A percentile compares a stretch with the other conserved stretches of the same genome.
Conservation (phyloP, 2,329 filamentous ascomycete genomes). For the Hypomyces perniciosus region DNA sequence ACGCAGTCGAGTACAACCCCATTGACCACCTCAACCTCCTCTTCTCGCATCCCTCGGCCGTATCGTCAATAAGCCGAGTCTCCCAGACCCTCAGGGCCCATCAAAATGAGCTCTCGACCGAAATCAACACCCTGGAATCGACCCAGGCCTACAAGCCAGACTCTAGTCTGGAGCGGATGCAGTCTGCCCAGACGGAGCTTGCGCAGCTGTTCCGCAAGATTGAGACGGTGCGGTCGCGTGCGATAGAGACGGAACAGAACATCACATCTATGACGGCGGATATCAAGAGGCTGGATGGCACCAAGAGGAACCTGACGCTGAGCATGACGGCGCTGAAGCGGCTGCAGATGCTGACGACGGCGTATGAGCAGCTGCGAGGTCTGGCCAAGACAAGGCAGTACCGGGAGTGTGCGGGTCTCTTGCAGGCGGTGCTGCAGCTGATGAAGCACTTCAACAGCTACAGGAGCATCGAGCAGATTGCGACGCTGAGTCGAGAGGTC, state of each 20-base stretch:
- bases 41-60: constrained; percentile 82
- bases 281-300: constrained; percentile 94
- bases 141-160: constrained; percentile 79
- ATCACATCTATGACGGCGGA: constrained; percentile 99
- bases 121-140: constrained; percentile 68
- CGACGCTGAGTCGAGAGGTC: constrained; percentile 84
- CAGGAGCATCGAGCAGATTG: constrained; percentile 95
- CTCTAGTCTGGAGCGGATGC: constrained; percentile 85
- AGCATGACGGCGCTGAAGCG: constrained; percentile 98
- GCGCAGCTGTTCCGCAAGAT: constrained; percentile 90
- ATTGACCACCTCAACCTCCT: constrained; percentile 89
- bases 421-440: constrained; percentile 93
- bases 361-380: constrained; percentile 90
- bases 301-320: constrained; percentile 90
- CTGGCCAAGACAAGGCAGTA: constrained; percentile 85
- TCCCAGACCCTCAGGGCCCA: constrained; percentile 67
- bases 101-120: constrained; percentile 73
- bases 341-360: constrained; percentile 96
- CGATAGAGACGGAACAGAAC: constrained; percentile 85
- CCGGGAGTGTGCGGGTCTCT: constrained; percentile 83
- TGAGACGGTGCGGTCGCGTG: constrained; percentile 82
- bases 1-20: constrained; percentile 73
- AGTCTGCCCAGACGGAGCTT: constrained; percentile 83
- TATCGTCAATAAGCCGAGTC: constrained; percentile 69
- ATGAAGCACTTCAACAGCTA: constrained; percentile 99